Evolutionary conservation across 306 rosid genomes (phyloP).

Genomic region (Bauhinia variegata): DNA sequence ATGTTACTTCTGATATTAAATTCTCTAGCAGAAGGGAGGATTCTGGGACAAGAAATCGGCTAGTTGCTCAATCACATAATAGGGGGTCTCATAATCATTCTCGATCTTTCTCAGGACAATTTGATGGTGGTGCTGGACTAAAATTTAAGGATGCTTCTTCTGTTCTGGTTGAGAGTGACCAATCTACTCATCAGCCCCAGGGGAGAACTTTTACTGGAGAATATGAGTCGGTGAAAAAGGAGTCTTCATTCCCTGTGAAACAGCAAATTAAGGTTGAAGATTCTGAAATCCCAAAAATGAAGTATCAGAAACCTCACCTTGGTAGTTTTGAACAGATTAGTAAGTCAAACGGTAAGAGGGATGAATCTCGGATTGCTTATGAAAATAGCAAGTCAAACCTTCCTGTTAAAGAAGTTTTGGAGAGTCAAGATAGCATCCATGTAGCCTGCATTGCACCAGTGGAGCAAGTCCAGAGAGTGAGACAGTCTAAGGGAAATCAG

Average conservation of each 20-base stretch:
- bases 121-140: slow-evolving; percentile 59
- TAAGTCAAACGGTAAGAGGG: slow-evolving; percentile 56
- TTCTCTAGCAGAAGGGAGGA: slow-evolving; percentile 48
- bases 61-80: slow-evolving; percentile 50
- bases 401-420: slow-evolving; percentile 52
- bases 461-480: slow-evolving; percentile 76
- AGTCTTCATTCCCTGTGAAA: slow-evolving; percentile 37
- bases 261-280: slow-evolving; percentile 48
- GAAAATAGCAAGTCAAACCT: slow-evolving; percentile 49
- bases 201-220: slow-evolving; percentile 51
- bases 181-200: slow-evolving; percentile 50
- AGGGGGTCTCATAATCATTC: slow-evolving; percentile 66
- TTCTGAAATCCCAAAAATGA: slow-evolving; percentile 59
- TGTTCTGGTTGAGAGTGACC: slow-evolving; percentile 50
- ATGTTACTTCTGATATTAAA: slow-evolving; percentile 47
- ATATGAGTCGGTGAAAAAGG: slow-evolving; percentile 43
- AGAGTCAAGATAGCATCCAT: slow-evolving; percentile 49
- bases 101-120: slow-evolving; percentile 76
- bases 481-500: slow-evolving; percentile 89
- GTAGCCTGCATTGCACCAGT: slow-evolving; percentile 36
- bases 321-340: slow-evolving; percentile 43
- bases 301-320: slow-evolving; percentile 55
- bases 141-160: slow-evolving; percentile 55
- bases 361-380: slow-evolving; percentile 43
- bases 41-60: slow-evolving; percentile 52